Conservation (phyloP, 768 basidiomycete species). For the Exsudoporus frostii region DNA sequence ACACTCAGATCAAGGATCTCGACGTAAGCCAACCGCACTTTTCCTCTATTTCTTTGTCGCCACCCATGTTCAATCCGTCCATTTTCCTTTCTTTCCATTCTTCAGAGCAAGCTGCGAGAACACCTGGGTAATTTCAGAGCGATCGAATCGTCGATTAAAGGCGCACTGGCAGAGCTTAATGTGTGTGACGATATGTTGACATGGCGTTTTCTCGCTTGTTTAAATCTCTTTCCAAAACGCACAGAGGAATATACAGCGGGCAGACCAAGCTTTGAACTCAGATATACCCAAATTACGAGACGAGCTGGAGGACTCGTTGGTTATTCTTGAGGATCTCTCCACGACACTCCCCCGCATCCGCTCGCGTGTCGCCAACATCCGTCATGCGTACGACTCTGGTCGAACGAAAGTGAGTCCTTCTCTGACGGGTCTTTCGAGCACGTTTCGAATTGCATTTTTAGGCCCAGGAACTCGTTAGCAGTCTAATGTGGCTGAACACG, state of each 20-base stretch:
- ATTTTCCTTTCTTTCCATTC: background rate
- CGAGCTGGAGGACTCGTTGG: conserved; percentile 59
- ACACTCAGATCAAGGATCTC: conserved; percentile 58
- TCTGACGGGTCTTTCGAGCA: background rate
- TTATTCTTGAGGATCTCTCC: conserved; percentile 56
- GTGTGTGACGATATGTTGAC: conserved; percentile 33
- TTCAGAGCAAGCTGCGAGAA: conserved; percentile 61
- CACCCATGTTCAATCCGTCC: background rate
- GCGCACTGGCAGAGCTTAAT: conserved; percentile 58
- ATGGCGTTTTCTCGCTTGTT: background rate
- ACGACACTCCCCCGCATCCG: conserved; percentile 58
- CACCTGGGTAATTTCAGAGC: conserved; percentile 73
- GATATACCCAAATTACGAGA: conserved; percentile 62
- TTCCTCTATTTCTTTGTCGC: background rate
- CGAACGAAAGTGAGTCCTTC: conserved; percentile 51
- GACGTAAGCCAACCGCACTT: conserved; percentile 38
- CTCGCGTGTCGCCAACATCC: conserved; percentile 58
- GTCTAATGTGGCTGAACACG: conserved; percentile 74
- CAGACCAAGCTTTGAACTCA: conserved; percentile 52
- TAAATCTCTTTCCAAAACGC: background rate
- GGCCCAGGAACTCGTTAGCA: conserved; percentile 63
- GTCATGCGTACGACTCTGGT: conserved; percentile 68
- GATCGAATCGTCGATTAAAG: conserved; percentile 66
- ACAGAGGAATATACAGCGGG: conserved; percentile 57
- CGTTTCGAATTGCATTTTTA: conserved; percentile 22